Conservation (phyloP, 257 asterid genomes). For the Rauvolfia tetraphylla region DNA sequence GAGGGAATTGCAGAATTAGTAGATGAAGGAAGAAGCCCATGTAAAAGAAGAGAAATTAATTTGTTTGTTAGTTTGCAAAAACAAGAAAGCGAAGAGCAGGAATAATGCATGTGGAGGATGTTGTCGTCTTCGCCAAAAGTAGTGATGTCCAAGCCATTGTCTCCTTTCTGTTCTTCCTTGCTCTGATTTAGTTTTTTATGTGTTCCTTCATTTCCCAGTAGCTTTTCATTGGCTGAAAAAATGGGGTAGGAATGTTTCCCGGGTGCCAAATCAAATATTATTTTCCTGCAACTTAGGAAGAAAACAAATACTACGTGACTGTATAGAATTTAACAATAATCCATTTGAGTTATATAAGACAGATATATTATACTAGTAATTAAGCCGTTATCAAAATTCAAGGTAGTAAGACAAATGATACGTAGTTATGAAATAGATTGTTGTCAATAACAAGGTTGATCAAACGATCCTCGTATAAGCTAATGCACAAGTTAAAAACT, state of each 20-base stretch:
- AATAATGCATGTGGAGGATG: neutral
- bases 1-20: too few relatives aligned
- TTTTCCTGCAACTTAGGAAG: neutral
- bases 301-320: neutral
- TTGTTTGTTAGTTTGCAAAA: too few relatives aligned
- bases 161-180: neutral
- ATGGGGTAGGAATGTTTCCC: neutral
- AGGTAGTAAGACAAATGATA: neutral
- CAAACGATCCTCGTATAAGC: too few relatives aligned
- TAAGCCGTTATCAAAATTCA: too few relatives aligned
- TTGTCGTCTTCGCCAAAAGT: constrained; percentile 10
- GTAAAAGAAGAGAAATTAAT: too few relatives aligned
- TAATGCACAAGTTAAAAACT: too few relatives aligned
- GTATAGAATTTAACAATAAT: neutral
- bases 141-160: neutral
- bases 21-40: too few relatives aligned
- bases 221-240: neutral
- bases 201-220: neutral
- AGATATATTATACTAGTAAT: neutral
- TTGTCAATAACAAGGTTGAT: neutral
- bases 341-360: neutral
- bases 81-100: too few relatives aligned
- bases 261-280: neutral
- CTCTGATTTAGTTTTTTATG: neutral
- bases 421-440: neutral